These are phyloP conservation scores for Fusarium floridanum DNA, from an alignment of 2,329 filamentous ascomycete species.

Conservation along the genomic window DNA sequence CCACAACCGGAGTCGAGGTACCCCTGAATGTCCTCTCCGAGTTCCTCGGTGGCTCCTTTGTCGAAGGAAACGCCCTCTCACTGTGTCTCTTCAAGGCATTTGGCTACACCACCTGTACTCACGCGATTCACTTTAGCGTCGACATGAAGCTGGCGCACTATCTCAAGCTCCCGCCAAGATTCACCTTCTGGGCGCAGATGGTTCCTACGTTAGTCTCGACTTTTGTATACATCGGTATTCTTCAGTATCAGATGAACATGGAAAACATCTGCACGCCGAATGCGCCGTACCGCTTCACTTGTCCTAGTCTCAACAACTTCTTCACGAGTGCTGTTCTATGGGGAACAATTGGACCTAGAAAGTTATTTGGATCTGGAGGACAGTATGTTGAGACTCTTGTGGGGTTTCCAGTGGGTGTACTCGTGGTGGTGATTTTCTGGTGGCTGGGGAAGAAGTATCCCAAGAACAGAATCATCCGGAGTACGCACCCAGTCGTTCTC, in stretches of 20 bases:
- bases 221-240: conserved; percentile 50
- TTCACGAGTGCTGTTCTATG: conserved; percentile 57
- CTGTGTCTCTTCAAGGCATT: conserved; percentile 63
- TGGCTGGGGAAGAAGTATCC: conserved; percentile 51
- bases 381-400: conserved; percentile 53
- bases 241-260: conserved; percentile 56
- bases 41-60: conserved; percentile 60
- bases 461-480: conserved; percentile 50
- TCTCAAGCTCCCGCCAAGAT: conserved; percentile 58
- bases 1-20: conserved; percentile 58
- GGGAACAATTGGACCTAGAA: conserved; percentile 56
- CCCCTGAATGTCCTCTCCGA: conserved; percentile 62
- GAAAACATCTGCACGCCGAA: conserved; percentile 53
- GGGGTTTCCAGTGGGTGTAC: conserved; percentile 57
- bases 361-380: conserved; percentile 52
- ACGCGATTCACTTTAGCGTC: conserved; percentile 53
- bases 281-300: conserved; percentile 53
- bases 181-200: conserved; percentile 54
- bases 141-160: conserved; percentile 57
- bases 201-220: conserved; percentile 52
- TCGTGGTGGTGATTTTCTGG: conserved; percentile 54
- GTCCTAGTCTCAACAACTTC: conserved; percentile 56
- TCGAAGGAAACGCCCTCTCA: conserved; percentile 59
- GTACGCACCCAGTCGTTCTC: conserved; percentile 59
- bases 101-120: conserved; percentile 52